Evolutionary conservation across 1,139 yeast genomes (phyloP).

Genomic region (Pichia sorboxylosa): DNA sequence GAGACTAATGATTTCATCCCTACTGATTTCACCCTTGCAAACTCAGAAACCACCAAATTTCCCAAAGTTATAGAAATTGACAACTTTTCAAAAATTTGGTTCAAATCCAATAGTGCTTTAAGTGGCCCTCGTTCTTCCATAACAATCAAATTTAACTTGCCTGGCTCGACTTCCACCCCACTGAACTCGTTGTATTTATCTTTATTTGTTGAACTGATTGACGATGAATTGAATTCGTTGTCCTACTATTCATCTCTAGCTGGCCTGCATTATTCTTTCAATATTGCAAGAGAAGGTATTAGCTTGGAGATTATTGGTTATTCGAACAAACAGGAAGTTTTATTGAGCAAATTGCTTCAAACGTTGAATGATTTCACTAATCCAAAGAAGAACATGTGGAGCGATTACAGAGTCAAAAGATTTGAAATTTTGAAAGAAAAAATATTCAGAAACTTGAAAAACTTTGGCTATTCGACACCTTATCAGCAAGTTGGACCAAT

Average conservation of each 20-base stretch:
- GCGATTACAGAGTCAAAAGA: slow-evolving; percentile 28
- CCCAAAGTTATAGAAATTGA: slow-evolving; percentile 39
- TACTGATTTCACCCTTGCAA: slow-evolving; percentile 50
- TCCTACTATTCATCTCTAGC: slow-evolving; percentile 81
- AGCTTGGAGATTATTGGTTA: slow-evolving; percentile 63
- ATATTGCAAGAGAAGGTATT: slow-evolving; percentile 59
- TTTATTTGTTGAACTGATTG: slow-evolving; percentile 56
- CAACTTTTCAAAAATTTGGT: slow-evolving; percentile 53
- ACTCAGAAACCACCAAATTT: slow-evolving; percentile 17
- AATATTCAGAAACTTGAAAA: slow-evolving; percentile 47
- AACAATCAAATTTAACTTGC: slow-evolving; percentile 53
- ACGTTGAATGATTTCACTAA: slow-evolving; percentile 37
- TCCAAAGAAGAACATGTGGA: slow-evolving; percentile 12
- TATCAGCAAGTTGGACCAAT: slow-evolving; percentile 61
- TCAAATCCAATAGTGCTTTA: slow-evolving; percentile 80
- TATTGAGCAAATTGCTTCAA: slow-evolving; percentile 48
- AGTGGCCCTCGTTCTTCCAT: slow-evolving; percentile 80
- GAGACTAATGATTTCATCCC: slow-evolving; percentile 70
- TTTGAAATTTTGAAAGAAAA: slow-evolving; percentile 61
- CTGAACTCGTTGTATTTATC: slow-evolving; percentile 45
- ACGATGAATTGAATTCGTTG: slow-evolving; percentile 63
- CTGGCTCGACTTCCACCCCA: slow-evolving; percentile 48
- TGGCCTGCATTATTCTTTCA: slow-evolving; percentile 51
- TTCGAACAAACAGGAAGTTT: slow-evolving; percentile 62
- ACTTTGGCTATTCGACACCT: slow-evolving; percentile 67